phyloP scores from a whole-genome alignment of 192 early-diverging fungal genomes.

The Coemansia sp. region DNA sequence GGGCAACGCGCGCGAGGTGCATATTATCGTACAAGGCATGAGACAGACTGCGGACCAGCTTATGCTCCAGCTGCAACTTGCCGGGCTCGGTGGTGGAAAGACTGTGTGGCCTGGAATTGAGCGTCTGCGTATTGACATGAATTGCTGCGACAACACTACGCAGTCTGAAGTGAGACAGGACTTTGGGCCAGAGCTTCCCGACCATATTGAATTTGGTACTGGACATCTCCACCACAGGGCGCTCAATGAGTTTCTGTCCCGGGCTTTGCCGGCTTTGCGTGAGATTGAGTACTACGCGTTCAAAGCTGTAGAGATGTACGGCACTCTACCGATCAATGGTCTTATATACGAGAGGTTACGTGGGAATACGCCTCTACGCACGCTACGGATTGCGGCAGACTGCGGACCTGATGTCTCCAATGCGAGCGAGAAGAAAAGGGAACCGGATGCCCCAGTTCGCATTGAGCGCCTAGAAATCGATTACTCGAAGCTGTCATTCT shows the following conservation, averaged over 20 bases:
- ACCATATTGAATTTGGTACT: too few species aligned
- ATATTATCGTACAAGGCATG: not conserved
- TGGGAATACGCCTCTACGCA: too few species aligned
- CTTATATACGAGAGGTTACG: too few species aligned
- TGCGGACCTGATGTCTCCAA: too few species aligned
- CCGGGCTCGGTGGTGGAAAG: not conserved
- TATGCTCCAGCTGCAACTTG: not conserved
- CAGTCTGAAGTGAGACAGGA: not conserved
- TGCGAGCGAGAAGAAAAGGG: too few species aligned
- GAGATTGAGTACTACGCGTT: conserved; percentile 10
- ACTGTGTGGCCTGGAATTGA: not conserved
- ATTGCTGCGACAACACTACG: not conserved
- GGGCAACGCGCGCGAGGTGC: conserved; percentile 1
- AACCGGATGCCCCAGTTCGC: too few species aligned
- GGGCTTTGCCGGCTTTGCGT: conserved; percentile 15
- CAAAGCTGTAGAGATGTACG: not conserved
- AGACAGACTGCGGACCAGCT: not conserved
- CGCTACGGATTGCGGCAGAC: too few species aligned
- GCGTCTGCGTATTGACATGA: not conserved
- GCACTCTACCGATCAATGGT: too few species aligned
- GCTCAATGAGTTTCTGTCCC: conserved; percentile 12
- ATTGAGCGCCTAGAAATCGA: too few species aligned
- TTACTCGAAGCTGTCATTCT: too few species aligned
- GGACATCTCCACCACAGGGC: too few species aligned
- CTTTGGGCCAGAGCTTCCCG: too few species aligned